Percentiles rank a stretch among this genome's conserved stretches.
Conservation (phyloP, 2,329 filamentous ascomycete species). For the Raffaelea ambrosiae region DNA sequence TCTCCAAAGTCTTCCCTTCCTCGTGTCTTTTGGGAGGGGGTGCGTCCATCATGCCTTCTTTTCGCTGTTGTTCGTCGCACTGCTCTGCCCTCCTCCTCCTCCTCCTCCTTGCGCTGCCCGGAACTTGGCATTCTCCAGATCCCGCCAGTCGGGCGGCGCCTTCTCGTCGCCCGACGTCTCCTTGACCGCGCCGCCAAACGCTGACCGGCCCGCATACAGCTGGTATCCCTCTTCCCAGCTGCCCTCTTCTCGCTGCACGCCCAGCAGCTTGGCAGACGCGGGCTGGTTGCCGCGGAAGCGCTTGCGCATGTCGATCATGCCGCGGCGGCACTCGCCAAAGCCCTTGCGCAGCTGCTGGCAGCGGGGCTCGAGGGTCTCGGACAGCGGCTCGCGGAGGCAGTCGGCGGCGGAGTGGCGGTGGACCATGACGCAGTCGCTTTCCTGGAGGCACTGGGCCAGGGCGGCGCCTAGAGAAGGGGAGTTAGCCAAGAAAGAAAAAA, state of each 20-base stretch:
- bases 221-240: conserved; percentile 43
- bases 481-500: conserved; percentile 7
- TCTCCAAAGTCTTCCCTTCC: too few relatives aligned
- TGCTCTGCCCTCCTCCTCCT: not conserved
- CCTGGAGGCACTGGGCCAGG: conserved; percentile 87
- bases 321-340: conserved; percentile 90
- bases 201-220: conserved; percentile 70
- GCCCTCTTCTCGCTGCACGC: not conserved
- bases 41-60: too few relatives aligned
- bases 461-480: conserved; percentile 65
- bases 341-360: conserved; percentile 92
- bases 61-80: not conserved
- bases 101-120: conserved; percentile 24
- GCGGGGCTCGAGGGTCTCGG: conserved; percentile 71
- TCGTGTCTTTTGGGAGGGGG: too few relatives aligned
- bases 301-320: conserved; percentile 98
- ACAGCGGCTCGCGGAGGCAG: conserved; percentile 76
- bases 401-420: conserved; percentile 79
- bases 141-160: conserved; percentile 52
- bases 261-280: conserved; percentile 53
- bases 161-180: conserved; percentile 61
- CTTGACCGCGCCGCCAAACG: conserved; percentile 56
- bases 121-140: conserved; percentile 56
- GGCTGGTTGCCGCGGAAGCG: conserved; percentile 92
- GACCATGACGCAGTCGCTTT: conserved; percentile 94